Evolutionary conservation across 2,329 filamentous ascomycete genomes (phyloP), one percentile per base, ranked within the genome.

Genomic region (Fusarium compactum): DNA sequence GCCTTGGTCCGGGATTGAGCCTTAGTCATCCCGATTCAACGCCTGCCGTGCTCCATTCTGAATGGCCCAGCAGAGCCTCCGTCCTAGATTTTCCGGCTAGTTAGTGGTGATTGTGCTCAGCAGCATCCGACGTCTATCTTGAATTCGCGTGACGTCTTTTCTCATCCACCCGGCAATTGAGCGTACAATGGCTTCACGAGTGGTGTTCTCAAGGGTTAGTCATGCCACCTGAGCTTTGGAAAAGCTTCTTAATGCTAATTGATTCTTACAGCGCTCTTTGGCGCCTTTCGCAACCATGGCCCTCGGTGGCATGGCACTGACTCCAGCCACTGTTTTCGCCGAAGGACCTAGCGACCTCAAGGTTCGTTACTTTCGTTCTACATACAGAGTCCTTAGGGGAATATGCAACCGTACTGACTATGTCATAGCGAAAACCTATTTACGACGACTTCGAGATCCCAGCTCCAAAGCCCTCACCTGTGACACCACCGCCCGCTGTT

Each of bases 391-490:
- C 27, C 25, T 44, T 16, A 22, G 38, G 24, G 18, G 29, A 11
- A 11, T 41, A 12, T 12, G 38, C 15, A 16, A 25, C 25, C 32
- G 30, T 50, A 59, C 56, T 71, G 18, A 74, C 62, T 53, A 32
- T 15, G 15, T 47, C 38, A 38, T 59, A 80, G 80, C 78, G 86
- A 78, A 92, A 92, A 80, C 91, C 93, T 71, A 96, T 97, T 82
- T 97, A 97, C 86, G 92, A 95, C 82, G 87, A 91, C 78, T 82
- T 84, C 78, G 86, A 91, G 79, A 77, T 81, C 63, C 77, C 82
- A 74, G 73, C 78, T 52, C 69, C 79, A 67, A 78, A 78, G 71
- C 72, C 77, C 69, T 70, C 78, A 67, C 73, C 71, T 41, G 66
- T 76, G 57, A 72, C 74, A 47, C 57, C 76, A 51, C 70, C 72